These are phyloP conservation scores for Pythium utonaiense DNA, from an alignment of 352 stramenopile species.

Conservation along the genomic window DNA sequence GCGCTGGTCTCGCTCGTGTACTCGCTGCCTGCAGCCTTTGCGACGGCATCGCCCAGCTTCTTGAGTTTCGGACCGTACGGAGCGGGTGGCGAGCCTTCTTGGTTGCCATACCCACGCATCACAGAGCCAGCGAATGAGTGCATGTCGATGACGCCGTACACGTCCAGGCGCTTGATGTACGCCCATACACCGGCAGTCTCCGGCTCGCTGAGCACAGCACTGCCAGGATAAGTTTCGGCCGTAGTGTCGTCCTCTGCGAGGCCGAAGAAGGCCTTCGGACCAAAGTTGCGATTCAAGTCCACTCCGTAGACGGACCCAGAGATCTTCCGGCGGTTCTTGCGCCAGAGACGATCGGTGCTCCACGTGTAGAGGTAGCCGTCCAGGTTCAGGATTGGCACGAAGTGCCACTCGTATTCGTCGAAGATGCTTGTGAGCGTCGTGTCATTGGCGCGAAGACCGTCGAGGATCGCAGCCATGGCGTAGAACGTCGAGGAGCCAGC, in stretches of 20 bases:
- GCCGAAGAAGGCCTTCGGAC: conserved; percentile 16
- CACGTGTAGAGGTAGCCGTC: conserved; percentile 21
- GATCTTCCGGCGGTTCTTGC: conserved; percentile 27
- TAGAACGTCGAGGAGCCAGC: conserved; percentile 22
- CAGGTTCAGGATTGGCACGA: conserved; percentile 30
- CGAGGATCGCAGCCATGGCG: conserved; percentile 21
- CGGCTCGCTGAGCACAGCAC: conserved; percentile 23
- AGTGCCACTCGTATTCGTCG: conserved; percentile 25
- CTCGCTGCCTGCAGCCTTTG: conserved; percentile 8
- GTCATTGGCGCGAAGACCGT: conserved; percentile 17
- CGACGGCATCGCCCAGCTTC: conserved; percentile 11
- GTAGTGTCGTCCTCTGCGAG: not conserved
- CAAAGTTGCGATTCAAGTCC: conserved; percentile 31
- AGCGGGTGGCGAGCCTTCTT: conserved; percentile 1
- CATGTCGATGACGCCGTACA: conserved; percentile 23
- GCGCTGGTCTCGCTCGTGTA: conserved; percentile 9
- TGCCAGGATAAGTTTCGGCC: conserved; percentile 20
- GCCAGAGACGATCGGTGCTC: conserved; percentile 23
- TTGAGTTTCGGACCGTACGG: conserved; percentile 24
- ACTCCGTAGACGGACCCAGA: conserved; percentile 13
- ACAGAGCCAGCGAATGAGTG: conserved; percentile 25
- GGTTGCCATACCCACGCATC: conserved; percentile 22
- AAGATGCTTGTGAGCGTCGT: conserved; percentile 15
- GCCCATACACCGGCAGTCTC: conserved; percentile 20
- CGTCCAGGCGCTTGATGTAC: conserved; percentile 17